Evolutionary conservation across 2,329 filamentous ascomycete genomes (phyloP).

Genomic region (Nectriaceae sp.): DNA sequence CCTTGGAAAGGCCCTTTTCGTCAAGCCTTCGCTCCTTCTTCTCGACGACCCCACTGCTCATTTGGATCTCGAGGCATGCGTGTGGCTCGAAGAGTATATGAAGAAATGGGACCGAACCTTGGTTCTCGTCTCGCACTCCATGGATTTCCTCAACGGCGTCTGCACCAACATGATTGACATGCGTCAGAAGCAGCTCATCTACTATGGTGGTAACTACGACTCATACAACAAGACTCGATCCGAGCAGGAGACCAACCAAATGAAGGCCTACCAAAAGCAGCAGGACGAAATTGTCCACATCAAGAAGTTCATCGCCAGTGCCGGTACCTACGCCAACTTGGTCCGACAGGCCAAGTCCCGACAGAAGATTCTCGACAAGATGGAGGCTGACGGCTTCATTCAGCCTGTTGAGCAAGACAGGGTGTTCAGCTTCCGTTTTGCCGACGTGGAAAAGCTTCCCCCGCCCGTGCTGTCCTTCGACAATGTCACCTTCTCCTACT

Average conservation of each 20-base stretch:
- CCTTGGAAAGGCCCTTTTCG: slow-evolving; percentile 94
- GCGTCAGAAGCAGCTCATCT: slow-evolving; percentile 83
- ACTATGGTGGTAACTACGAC: slow-evolving; percentile 99
- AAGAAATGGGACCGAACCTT: slow-evolving; percentile 99
- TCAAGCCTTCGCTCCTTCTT: slow-evolving; percentile 92
- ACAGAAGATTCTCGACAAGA: slow-evolving; percentile 99
- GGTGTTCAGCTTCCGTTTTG: slow-evolving; percentile 97
- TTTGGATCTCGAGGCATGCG: slow-evolving; percentile 98
- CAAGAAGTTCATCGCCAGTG: slow-evolving; percentile 99
- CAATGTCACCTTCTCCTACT: slow-evolving; percentile 97
- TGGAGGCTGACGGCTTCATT: slow-evolving; percentile 99
- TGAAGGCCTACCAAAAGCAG: slow-evolving; percentile 98
- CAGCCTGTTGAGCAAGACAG: slow-evolving; percentile 83
- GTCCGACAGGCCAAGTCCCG: slow-evolving; percentile 98
- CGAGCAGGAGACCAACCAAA: slow-evolving; percentile 97
- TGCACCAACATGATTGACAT: slow-evolving; percentile 99
- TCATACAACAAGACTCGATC: slow-evolving; percentile 91
- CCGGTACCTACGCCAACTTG: slow-evolving; percentile 99
- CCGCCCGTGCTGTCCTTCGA: slow-evolving; percentile 96
- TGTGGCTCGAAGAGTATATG: slow-evolving; percentile 99
- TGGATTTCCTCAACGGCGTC: slow-evolving; percentile 99
- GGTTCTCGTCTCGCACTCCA: slow-evolving; percentile 93
- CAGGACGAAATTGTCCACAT: slow-evolving; percentile 99
- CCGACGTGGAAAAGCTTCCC: slow-evolving; percentile 98
- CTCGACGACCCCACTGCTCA: slow-evolving; percentile 98